Evolutionary conservation across 148 eudicot species (phyloP).

Genomic region (Oxyria digyna): DNA sequence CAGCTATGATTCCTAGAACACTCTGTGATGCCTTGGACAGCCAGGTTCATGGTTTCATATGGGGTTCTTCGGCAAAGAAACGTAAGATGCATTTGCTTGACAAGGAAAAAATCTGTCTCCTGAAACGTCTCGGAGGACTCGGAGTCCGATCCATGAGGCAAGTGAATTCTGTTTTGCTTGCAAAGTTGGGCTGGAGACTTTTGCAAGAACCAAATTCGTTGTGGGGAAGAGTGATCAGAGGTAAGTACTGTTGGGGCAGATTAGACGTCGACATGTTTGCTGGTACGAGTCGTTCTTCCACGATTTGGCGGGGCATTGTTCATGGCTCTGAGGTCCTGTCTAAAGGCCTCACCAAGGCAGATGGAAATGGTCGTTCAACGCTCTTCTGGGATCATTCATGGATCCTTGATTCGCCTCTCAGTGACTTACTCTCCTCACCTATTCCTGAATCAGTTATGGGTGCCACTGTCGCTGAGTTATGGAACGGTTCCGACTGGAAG

Average conservation of each 20-base stretch:
- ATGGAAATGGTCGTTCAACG: not conserved
- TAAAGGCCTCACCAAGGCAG: not conserved
- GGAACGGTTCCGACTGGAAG: no score
- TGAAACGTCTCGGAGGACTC: not conserved
- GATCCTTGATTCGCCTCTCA: not conserved
- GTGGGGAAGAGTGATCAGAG: not conserved
- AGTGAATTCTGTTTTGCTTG: not conserved
- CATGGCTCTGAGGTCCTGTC: not conserved
- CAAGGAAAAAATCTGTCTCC: not conserved
- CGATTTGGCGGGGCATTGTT: not conserved
- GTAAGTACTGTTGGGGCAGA: not conserved
- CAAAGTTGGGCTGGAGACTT: not conserved
- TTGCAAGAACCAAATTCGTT: not conserved
- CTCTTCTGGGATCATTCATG: not conserved
- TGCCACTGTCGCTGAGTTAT: no score
- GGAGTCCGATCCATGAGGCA: not conserved
- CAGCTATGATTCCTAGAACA: not conserved
- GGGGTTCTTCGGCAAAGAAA: no score
- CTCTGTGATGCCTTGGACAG: not conserved
- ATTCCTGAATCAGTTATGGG: not conserved
- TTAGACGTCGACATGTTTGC: not conserved
- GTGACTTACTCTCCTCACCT: not conserved
- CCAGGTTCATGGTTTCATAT: no score
- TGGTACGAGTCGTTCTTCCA: not conserved
- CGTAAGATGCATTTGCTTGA: no score